phyloP scores from a whole-genome alignment of 78 protist genomes.

The Dictyostelium citrinum region DNA sequence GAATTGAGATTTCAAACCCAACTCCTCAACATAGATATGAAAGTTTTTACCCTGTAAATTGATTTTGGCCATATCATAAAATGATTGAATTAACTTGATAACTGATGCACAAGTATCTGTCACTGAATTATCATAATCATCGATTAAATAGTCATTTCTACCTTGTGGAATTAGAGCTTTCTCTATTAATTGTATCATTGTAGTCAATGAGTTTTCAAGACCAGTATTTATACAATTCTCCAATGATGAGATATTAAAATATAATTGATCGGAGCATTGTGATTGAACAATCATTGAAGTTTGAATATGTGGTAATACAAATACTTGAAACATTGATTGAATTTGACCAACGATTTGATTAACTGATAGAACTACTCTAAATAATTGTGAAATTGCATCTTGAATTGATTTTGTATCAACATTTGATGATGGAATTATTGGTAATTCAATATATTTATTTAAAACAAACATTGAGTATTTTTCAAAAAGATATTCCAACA shows the following conservation, averaged over 20 bases:
- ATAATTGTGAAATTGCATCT: background rate
- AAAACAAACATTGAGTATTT: slow-evolving; percentile 4
- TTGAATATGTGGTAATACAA: slow-evolving; percentile 43
- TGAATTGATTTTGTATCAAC: background rate
- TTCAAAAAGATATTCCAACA: slow-evolving; percentile 10
- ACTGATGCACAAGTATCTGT: slow-evolving; percentile 32
- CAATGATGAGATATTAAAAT: slow-evolving; percentile 1
- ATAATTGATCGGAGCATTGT: slow-evolving; percentile 60
- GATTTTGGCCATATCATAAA: slow-evolving; percentile 25
- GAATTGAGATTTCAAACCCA: slow-evolving; percentile 37
- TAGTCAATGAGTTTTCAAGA: background rate
- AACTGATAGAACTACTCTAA: slow-evolving; percentile 2
- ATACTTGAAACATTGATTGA: slow-evolving; percentile 41
- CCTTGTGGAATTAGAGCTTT: slow-evolving; percentile 22
- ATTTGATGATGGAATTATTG: background rate
- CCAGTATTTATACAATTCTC: slow-evolving; percentile 24
- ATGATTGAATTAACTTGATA: slow-evolving; percentile 7
- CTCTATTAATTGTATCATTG: slow-evolving; percentile 20
- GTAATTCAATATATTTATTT: background rate
- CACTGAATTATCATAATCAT: background rate
- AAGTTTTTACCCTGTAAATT: slow-evolving; percentile 65
- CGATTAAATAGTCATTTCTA: slow-evolving; percentile 10
- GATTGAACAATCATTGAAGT: slow-evolving; percentile 37
- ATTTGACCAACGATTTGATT: slow-evolving; percentile 73
- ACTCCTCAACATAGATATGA: slow-evolving; percentile 25